Base-by-base conservation (phyloP, 495 filamentous ascomycete species). In the Podospora anserina region DNA sequence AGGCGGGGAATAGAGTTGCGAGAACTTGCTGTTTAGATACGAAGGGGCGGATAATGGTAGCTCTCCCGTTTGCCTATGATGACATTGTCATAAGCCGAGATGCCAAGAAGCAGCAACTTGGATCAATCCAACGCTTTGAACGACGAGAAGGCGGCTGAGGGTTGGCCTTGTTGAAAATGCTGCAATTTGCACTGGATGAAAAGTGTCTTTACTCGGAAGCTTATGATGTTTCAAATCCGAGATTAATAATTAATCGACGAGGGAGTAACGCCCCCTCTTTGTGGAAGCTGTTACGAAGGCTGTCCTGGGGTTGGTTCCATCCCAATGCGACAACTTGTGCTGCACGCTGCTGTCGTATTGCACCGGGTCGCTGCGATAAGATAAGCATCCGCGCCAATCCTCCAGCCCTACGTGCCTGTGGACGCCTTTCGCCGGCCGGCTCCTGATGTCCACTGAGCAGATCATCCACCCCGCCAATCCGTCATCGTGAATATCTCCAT, bases 11-110 rank as follows among this genome's bases (percentile, higher is more conserved):
- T 20, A 30, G 39, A 30, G 39, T 65, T 56, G 64, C 34, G 2
- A 49, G 49, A 18, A 18, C 27, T 62, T 15, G 11, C 55, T 49
- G 49, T 53, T 39, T 20, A 30, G 26, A 34, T 34, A 19, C 20
- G 28, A 34, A n/a, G 15, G 20, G 23, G 23, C 1, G 23, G 23
- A 23, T 53, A 26, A 7, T 11, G 16, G 20, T 65, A 39, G 63
- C 26, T 23, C 18, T 58, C 49, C 23, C 23, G 23, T 23, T 23
- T 16, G 65, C 27, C 57, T 61, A 61, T 61, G 56, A 67, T 67
- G 65, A 61, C 65, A 67, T 67, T 32, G 57, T 67, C 65, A 49
- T 54, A 53, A 44, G 23, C 49, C 61, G 61, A 63, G 55, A 26
- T 58, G 55, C 55, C 55, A 58, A 58, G 55, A 58, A 58, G 18